Base-by-base conservation (phyloP, 192 early-diverging fungal species). In the Linnemannia schmuckeri region DNA sequence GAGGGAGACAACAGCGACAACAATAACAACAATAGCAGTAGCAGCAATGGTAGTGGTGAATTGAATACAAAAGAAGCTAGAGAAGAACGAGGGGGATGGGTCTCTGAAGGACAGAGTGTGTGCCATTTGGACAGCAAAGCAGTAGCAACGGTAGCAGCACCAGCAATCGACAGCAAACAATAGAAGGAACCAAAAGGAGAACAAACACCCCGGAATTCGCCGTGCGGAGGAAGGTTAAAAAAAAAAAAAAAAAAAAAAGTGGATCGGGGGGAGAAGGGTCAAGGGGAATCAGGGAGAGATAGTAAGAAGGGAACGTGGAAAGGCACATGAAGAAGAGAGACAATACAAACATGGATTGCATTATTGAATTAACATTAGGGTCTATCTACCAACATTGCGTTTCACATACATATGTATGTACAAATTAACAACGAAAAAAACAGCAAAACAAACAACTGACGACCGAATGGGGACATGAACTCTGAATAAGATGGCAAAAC, bases 221-320 rank as follows among this genome's bases (percentile, higher is more conserved):
- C 72, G 72, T 42, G 22, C 27, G 27, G 38, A 46, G n/a, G 37
- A 37, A 37, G 3, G 1, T 37, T n/a, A 46, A 73, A 73, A 73
- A 73, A 73, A 73, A 73, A 41, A 46, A 73, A 73, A 73, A 41
- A 46, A 73, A 73, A 73, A 73, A 73, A 73, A 73, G 72, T 73
- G 72, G 72, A 17, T 73, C 61, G 9, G 6, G 27, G 27, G 61
- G 3, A 12, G 6, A 22, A n/a, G 55, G 24, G 1, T 20, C 22
- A n/a, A 22, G 30, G 13, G 8, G 6, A 61, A 1, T 1, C 7
- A 30, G 12, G 61, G 61, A 66, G 8, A 30, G 24, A 30, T 0
- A 22, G 24, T n/a, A 44, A 10, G 42, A 9, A 44, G 42, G 12
- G 42, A 44, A 4, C 7, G 9, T 42, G 41, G 41, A 42, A 42